Evolutionary conservation across 805 yeast species (phyloP), one percentile per base, ranked within the genome.

Genomic region (Yarrowia divulgata): DNA sequence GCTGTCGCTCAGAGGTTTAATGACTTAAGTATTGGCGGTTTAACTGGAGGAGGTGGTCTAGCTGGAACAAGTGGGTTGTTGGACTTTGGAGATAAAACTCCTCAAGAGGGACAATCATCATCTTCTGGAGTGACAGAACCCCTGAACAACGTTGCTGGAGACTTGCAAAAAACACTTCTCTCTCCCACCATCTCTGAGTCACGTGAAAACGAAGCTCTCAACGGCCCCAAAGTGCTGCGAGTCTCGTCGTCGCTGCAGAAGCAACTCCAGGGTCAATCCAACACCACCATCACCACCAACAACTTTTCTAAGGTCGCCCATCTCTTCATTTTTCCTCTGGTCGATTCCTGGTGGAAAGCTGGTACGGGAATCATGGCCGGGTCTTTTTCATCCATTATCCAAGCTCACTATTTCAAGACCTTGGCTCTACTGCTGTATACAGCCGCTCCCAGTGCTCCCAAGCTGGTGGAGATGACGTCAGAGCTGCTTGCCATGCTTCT

Each of bases 371-470:
- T 78, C 79, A 57, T 67, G 50, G 77, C 85, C 45, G 90, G 90
- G 0, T 82, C 80, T 49, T 85, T 86, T 73, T 83, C 90, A 0
- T 81, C 85, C 0, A 73, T 88, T 1, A 76, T 89, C 23, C 80
- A 81, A 43, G 81, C 86, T 0, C 93, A 90, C 74, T 89, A 82
- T 75, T 72, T 90, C 57, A 83, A 85, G 68, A 87, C 91, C 0
- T 74, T 90, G 68, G 81, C 86, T 0, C 73, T 89, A n/a, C 73
- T 90, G 2, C 75, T 88, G 23, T 86, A 85, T 67, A 79, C 87
- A 63, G 86, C 90, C 0, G 84, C 85, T 70, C 92, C 91, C 0
- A 78, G 86, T 1, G 78, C 85, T 0, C 71, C 78, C 1, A 83
- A 85, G 54, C 74, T 87, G 32, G 75, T 78, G 1, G 90, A 85